Base-by-base conservation (phyloP, 2,329 filamentous ascomycete species). In the Magnaporthiopsis poae region DNA sequence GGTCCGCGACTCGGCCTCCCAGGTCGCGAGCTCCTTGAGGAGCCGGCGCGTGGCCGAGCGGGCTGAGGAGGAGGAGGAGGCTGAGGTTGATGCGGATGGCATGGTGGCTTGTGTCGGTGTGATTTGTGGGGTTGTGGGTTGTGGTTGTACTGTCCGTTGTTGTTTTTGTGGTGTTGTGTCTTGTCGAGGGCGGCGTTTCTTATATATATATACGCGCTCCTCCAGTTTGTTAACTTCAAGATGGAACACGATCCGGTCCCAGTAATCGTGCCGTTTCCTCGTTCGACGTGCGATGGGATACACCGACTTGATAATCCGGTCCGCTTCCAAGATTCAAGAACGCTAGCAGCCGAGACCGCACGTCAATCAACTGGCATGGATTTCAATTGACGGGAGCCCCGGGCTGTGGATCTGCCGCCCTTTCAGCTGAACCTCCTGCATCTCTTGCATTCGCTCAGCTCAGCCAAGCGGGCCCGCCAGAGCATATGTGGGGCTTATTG, bases 21-120 rank as follows among this genome's bases (percentile, higher is more conserved):
- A 86, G 52, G 76, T 77, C 39, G 82, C 80, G 46, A 56, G 77
- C 74, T 88, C 86, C 72, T 82, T 84, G 69, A 87, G 74, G 68
- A 88, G 80, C 31, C 86, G 82, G 72, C 83, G 84, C 39, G 82
- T 79, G 29, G 85, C 84, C 69, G 76, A 80, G 70, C 80, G 80
- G 56, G 79, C 74, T 18, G 64, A 36, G 12, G 64, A 31, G 31
- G 31, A 31, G 31, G 31, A 31, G 31, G 31, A 4, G 31, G 31
- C 56, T 2, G 60, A 61, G 33, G 35, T 18, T 60, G 60, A 61
- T 25, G 35, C 27, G 35, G 75, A 72, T 56, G 75, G 72, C 60
- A 69, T 69, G 36, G 8, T 66, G 46, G 64, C 62, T 59, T 59
- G 64, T 61, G 60, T 11, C 31, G 36, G 46, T 65, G 60, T 52